Percentiles rank a stretch among this genome's conserved stretches.
These are phyloP conservation scores for Abrus precatorius DNA, from an alignment of 306 rosid species.

Conservation along the genomic window DNA sequence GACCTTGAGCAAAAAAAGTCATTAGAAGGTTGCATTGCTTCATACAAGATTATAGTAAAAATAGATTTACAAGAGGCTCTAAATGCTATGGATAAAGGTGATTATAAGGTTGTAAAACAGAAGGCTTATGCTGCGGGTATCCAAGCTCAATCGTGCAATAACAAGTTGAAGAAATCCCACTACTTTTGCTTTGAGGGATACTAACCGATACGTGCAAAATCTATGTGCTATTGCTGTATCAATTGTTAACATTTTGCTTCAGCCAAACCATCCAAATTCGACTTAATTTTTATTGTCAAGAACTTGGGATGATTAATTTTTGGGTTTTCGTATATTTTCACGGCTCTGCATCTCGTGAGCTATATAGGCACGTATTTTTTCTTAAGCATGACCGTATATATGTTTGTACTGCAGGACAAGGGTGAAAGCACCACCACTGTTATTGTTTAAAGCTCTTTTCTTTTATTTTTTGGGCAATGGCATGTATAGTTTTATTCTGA, in stretches of 20 bases:
- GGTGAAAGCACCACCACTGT: not conserved
- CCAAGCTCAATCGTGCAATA: conserved; percentile 20
- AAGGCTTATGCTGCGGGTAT: conserved; percentile 14
- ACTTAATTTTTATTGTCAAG: too few species aligned
- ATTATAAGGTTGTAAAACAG: conserved; percentile 32
- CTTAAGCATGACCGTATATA: not conserved
- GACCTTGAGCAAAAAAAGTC: not conserved
- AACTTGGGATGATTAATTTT: not conserved
- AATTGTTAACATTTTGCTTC: conserved; percentile 36
- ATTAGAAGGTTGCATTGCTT: conserved; percentile 15
- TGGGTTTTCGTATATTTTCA: not conserved
- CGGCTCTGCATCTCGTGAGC: not conserved
- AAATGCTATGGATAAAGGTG: conserved; percentile 11
- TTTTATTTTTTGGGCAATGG: not conserved
- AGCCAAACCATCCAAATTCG: not conserved
- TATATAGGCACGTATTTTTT: not conserved
- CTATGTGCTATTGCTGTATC: conserved; percentile 37
- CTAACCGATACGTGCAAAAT: conserved; percentile 36
- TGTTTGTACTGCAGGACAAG: not conserved
- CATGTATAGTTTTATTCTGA: not conserved
- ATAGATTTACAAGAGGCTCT: conserved; percentile 28
- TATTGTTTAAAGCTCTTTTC: not conserved
- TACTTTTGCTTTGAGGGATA: conserved; percentile 25
- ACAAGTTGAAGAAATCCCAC: not conserved
- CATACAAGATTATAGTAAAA: conserved; percentile 32